Conservation (phyloP, 805 yeast species). For the Metschnikowia santaceciliae region DNA sequence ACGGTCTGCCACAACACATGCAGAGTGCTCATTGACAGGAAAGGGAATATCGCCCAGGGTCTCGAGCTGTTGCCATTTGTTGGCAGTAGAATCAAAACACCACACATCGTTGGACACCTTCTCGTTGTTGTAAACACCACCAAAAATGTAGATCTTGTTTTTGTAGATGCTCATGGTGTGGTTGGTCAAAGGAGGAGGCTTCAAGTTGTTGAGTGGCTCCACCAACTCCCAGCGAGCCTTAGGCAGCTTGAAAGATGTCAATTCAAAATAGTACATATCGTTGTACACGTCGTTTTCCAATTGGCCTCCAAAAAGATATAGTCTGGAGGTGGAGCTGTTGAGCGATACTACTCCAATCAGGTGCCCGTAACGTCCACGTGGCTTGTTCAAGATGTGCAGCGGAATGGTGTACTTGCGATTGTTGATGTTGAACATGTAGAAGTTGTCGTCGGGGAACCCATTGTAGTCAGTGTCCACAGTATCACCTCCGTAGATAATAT, state of each 20-base stretch:
- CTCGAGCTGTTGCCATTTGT: constrained; percentile 66
- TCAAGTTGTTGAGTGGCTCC: constrained; percentile 43
- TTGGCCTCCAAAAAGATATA: constrained; percentile 94
- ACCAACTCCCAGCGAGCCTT: constrained; percentile 81
- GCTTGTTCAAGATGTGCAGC: constrained; percentile 51
- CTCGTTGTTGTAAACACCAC: constrained; percentile 75
- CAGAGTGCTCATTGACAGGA: constrained; percentile 89
- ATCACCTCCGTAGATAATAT: constrained; percentile 94
- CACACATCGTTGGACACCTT: constrained; percentile 72
- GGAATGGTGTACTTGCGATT: constrained; percentile 44
- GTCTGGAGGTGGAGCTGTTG: constrained; percentile 41
- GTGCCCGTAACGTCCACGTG: constrained; percentile 93
- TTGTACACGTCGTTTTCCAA: constrained; percentile 77
- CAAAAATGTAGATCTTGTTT: constrained; percentile 79
- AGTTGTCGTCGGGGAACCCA: constrained; percentile 81
- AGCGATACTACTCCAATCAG: constrained; percentile 70
- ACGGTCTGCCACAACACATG: constrained; percentile 71
- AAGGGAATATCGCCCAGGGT: constrained; percentile 76
- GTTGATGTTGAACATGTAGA: constrained; percentile 73
- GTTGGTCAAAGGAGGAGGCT: constrained; percentile 83
- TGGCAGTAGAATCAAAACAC: constrained; percentile 66
- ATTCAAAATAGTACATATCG: constrained; percentile 82
- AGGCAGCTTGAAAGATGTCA: constrained; percentile 79
- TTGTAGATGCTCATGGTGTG: constrained; percentile 84
- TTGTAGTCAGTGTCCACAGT: constrained; percentile 74